phyloP scores from a whole-genome alignment of 23 red algal species.

The Cyanidiococcus yangmingshanensis region DNA sequence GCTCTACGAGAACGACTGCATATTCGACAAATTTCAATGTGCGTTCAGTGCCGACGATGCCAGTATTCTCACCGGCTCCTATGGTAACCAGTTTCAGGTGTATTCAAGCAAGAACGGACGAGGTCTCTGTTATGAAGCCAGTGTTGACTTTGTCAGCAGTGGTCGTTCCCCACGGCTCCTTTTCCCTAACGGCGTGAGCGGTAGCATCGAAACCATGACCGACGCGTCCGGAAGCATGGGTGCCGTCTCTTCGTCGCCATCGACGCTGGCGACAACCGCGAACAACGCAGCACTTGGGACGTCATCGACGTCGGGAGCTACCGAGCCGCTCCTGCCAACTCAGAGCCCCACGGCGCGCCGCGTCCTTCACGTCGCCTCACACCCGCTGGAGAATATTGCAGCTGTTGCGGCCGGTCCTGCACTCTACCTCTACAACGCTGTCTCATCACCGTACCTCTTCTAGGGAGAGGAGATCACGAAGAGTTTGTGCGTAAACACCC shows the following conservation, averaged over 20 bases:
- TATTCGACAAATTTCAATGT: conserved; percentile 96
- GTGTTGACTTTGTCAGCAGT: conserved; percentile 64
- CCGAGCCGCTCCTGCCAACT: neutral
- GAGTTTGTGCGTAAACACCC: too few relatives aligned
- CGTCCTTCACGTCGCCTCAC: conserved; percentile 44
- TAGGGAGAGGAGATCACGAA: too few relatives aligned
- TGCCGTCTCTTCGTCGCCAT: neutral
- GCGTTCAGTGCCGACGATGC: conserved; percentile 64
- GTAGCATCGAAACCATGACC: neutral
- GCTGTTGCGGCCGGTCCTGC: conserved; percentile 65
- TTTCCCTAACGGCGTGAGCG: conserved; percentile 21
- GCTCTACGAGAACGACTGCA: conserved; percentile 96
- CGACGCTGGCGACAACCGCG: conserved; percentile 10
- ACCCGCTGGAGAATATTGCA: conserved; percentile 28
- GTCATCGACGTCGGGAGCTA: neutral
- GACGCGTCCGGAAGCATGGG: neutral
- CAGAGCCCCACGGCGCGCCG: conserved; percentile 18
- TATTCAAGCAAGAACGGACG: conserved; percentile 47
- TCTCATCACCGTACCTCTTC: neutral
- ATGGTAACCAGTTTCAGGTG: conserved; percentile 55
- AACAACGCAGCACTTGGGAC: conserved; percentile 34
- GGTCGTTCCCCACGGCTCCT: conserved; percentile 30
- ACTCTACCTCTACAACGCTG: conserved; percentile 45
- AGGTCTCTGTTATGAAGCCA: conserved; percentile 52
- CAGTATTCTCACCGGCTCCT: conserved; percentile 72